Base-by-base conservation (phyloP, 257 asterid species). In the Ilex asprella region DNA sequence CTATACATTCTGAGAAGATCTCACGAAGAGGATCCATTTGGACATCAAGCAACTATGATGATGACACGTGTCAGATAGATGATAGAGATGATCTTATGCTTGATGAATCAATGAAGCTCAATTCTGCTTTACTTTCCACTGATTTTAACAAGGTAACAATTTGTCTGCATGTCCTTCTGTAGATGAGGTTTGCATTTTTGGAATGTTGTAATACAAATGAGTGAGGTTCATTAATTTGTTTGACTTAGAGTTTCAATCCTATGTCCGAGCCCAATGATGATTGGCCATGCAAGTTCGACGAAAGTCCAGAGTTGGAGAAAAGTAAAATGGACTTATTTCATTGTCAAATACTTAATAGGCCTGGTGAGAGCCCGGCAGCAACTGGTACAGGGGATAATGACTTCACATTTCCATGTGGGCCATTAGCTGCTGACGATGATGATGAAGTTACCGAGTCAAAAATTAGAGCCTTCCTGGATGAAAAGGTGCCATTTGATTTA, bases 391-490 rank as follows among this genome's bases (percentile, higher is more conserved):
- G 73, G 61, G 84, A 78, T 65, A 70, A 75, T 77, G 91, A 78
- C 53, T 87, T 82, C 65, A 69, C 99, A 63, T 86, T 87, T 79
- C 82, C 92, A 39, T 62, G 63, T 47, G 95, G 84, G 62, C 89
- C 76, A 57, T 64, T 76, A 16, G 85, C 64, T 64, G 61, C 79
- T 55, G 97, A 87, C 66, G 97, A 93, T 56, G 97, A 93, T 39
- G 96, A 89, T 13, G 96, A 85, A 79, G 81, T 73, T 53, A 89
- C 96, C 27, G 99, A 93, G 70, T 73, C 96, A 16, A 93, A 86
- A 80, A 93, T 93, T 73, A 81, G 85, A 75, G 95, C 88, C 43
- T 93, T 93, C 78, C 92, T 93, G 54, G 95, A 82, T 66, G 99
- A 81, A 79, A 93, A 93, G 97, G 99, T 93, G 65, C 70, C 46